Evolutionary conservation across 2,329 filamentous ascomycete genomes (phyloP), one percentile per base, ranked within the genome.

Genomic region (Verticillium nonalfalfae): DNA sequence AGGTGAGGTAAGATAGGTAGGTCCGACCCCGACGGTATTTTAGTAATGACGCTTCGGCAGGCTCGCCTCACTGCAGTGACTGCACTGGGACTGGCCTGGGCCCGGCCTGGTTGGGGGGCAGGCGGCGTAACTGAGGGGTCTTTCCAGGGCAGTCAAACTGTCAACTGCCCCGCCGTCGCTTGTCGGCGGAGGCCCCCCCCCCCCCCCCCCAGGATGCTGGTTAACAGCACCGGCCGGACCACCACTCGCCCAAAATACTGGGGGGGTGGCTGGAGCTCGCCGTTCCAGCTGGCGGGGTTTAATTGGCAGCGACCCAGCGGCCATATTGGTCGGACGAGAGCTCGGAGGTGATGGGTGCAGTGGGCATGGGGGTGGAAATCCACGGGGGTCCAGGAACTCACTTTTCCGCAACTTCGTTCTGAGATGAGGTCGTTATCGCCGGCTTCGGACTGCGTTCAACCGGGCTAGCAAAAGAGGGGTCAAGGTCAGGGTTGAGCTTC

Each of bases 11-110:
- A 58, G 38, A 39, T 34, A 40, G 38, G 57, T 34, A 40, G 36
- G 56, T 21, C 18, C 14, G 57, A 63, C 60, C 13, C 18, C 14
- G 57, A 63, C 60, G 63, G 62, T 62, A 64, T 57, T 61, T 65
- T 65, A 65, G 63, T 65, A 65, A 65, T 64, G 63, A 65, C 62
- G 62, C 62, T 59, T 62, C 60, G 63, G 63, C 45, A 50, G 33
- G 33, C 55, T 57, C 55, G 55, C 55, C 35, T 38, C 34, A 57
- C 45, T 50, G 45, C 45, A 11, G n/a, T 52, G 45, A 57, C 45
- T 26, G 45, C 45, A 26, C 45, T 52, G 45, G 45, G 45, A 26
- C n/a, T 52, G 45, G 18, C 18, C 45, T 26, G 45, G 45, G 18
- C 45, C n/a, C 21, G 45, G 18, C 7, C 45, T 52, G 18, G 11